These are phyloP conservation scores for Wallemia hederae DNA, from an alignment of 1,284 basidiomycete genomes.

Conservation along the genomic window DNA sequence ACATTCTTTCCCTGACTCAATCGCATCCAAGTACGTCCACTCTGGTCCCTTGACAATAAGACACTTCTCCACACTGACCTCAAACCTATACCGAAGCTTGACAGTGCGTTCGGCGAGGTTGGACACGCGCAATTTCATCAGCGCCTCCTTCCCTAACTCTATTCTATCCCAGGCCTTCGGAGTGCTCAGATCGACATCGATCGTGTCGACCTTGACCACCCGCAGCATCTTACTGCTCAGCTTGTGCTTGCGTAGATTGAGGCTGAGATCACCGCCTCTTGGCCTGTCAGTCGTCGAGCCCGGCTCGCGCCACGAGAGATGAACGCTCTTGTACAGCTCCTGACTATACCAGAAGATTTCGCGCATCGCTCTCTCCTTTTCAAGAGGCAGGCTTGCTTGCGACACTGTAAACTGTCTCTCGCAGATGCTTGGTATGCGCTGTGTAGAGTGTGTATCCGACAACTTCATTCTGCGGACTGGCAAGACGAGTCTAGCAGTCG, in stretches of 20 bases:
- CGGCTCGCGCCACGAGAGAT: conserved; percentile 57
- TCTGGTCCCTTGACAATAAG: background rate
- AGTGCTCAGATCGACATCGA: background rate
- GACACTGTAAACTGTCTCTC: conserved; percentile 76
- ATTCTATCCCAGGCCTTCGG: background rate
- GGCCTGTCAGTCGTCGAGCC: conserved; percentile 6
- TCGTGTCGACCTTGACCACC: background rate
- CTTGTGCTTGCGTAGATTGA: background rate
- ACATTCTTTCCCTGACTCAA: background rate
- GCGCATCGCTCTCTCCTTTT: conserved; percentile 31
- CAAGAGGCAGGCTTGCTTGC: conserved; percentile 30
- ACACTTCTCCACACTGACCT: background rate
- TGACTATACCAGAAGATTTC: conserved; percentile 87
- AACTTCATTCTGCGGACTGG: conserved; percentile 42
- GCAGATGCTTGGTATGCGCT: conserved; percentile 42
- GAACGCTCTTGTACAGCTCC: conserved; percentile 36
- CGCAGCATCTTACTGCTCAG: background rate
- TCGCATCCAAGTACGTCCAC: background rate
- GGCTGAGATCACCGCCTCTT: background rate
- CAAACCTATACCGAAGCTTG: background rate
- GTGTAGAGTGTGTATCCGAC: conserved; percentile 25
- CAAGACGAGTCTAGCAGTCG: conserved; percentile 50
- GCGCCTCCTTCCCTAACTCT: background rate
- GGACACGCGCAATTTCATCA: background rate
- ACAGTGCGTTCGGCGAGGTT: background rate